A percentile compares a stretch with the other conserved stretches of the same genome.
These are phyloP conservation scores for Diaporthe sp. DNA, from an alignment of 2,329 filamentous ascomycete species.

Conservation along the genomic window DNA sequence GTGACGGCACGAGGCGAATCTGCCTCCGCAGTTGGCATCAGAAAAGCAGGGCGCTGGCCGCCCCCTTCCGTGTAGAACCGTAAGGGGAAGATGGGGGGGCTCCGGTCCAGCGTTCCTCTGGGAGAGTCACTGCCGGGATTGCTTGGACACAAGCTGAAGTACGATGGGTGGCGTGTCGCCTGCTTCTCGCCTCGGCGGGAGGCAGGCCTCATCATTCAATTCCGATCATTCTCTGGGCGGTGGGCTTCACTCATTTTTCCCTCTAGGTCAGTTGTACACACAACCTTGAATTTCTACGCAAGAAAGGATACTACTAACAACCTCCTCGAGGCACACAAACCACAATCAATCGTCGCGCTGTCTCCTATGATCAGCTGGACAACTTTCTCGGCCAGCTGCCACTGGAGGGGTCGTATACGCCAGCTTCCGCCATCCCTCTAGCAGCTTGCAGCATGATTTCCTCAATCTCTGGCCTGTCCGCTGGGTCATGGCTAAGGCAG, in stretches of 20 bases:
- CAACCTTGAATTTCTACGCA: neutral
- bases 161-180: constrained; percentile 49
- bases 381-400: neutral
- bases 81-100: constrained; percentile 32
- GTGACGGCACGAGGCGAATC: constrained; percentile 48
- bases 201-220: constrained; percentile 47
- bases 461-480: neutral
- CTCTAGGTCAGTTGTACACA: constrained; percentile 44
- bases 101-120: constrained; percentile 44
- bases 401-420: neutral
- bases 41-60: constrained; percentile 48
- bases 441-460: constrained; percentile 15
- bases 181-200: constrained; percentile 36
- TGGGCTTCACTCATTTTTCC: constrained; percentile 46
- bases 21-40: constrained; percentile 51
- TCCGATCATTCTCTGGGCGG: constrained; percentile 51
- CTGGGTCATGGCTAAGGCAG: neutral
- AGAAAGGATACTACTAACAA: constrained; percentile 48
- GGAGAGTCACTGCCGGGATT: constrained; percentile 47
- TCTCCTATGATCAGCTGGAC: neutral
- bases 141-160: constrained; percentile 49
- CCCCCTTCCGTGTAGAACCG: constrained; percentile 35
- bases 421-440: constrained; percentile 22
- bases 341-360: neutral
- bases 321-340: neutral